A percentile compares a stretch with the other conserved stretches of the same genome.
These are phyloP conservation scores for Melaleuca quinquenervia DNA, from an alignment of 345 rosid species.

Conservation along the genomic window DNA sequence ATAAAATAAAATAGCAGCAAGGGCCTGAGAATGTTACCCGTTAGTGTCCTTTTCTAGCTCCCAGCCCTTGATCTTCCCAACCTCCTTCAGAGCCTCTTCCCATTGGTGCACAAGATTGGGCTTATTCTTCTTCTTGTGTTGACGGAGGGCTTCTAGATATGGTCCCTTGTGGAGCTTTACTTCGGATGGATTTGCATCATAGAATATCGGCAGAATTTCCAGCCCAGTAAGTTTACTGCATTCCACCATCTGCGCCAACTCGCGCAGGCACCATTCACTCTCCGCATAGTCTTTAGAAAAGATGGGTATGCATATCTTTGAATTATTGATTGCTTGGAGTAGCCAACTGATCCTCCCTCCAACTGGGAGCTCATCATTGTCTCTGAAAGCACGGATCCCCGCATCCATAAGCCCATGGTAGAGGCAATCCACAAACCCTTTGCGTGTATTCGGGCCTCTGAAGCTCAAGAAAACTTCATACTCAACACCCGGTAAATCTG, in stretches of 20 bases:
- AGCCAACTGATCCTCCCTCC: constrained; percentile 4
- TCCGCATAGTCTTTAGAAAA: constrained; percentile 7
- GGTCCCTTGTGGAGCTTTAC: constrained; percentile 2
- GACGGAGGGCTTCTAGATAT: not conserved
- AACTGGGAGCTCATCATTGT: not conserved
- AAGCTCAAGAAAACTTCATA: constrained; percentile 10
- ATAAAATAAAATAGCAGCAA: not conserved
- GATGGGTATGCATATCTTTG: constrained; percentile 5
- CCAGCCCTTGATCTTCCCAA: constrained; percentile 10
- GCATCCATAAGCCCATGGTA: constrained; percentile 1
- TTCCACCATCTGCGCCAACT: constrained; percentile 8
- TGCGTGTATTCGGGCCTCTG: constrained; percentile 3
- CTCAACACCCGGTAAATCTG: not conserved
- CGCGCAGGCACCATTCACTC: constrained; percentile 7
- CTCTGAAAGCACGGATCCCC: constrained; percentile 3
- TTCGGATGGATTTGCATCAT: constrained; percentile 2
- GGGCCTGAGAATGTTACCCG: not conserved
- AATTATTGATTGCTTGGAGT: constrained; percentile 2
- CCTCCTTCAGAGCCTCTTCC: constrained; percentile 7
- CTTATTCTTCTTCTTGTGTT: not conserved
- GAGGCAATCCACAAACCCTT: constrained; percentile 8
- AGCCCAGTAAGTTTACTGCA: constrained; percentile 1
- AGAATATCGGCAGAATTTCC: constrained; percentile 7
- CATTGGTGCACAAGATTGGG: not conserved
- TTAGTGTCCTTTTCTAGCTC: constrained; percentile 4